Conservation (phyloP, 202 grass and related monocot genomes). For the Panicum hallii region DNA sequence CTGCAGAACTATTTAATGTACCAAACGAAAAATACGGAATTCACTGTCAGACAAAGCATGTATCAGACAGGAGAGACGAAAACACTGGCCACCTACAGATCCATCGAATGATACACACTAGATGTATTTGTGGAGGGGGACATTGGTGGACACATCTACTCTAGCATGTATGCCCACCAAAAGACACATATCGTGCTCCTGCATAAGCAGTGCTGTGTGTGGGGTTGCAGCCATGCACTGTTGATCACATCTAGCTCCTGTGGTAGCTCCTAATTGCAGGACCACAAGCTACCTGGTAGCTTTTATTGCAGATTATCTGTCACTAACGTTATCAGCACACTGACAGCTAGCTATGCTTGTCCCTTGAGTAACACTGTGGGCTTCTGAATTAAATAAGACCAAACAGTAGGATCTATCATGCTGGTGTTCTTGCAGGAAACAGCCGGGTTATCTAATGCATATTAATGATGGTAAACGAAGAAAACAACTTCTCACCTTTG, state of each 20-base stretch:
- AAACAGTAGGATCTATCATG: slow-evolving; percentile 45
- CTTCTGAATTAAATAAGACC: slow-evolving; percentile 54
- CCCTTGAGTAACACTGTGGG: slow-evolving; percentile 60
- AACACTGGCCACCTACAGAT: slow-evolving; percentile 35
- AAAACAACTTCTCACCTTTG: slow-evolving; percentile 66
- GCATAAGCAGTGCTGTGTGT: slow-evolving; percentile 59
- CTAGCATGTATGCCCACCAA: slow-evolving; percentile 50
- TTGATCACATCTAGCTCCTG: slow-evolving; percentile 45
- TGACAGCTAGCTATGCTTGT: slow-evolving; percentile 83
- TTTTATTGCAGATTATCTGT: slow-evolving; percentile 83
- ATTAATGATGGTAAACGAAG: slow-evolving; percentile 37
- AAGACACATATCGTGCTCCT: slow-evolving; percentile 58
- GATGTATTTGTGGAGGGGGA: slow-evolving; percentile 48
- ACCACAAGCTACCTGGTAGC: slow-evolving; percentile 59
- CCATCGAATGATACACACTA: slow-evolving; percentile 30
- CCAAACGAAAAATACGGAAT: slow-evolving; percentile 38
- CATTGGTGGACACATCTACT: slow-evolving; percentile 57
- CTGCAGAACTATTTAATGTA: slow-evolving; percentile 9
- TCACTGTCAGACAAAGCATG: slow-evolving; percentile 29
- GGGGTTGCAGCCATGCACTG: slow-evolving; percentile 47
- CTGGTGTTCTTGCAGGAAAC: slow-evolving; percentile 41
- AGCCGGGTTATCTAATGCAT: slow-evolving; percentile 26
- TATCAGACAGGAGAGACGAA: slow-evolving; percentile 38
- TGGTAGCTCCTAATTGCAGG: slow-evolving; percentile 48
- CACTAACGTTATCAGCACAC: slow-evolving; percentile 52